Evolutionary conservation across 2,329 filamentous ascomycete genomes (phyloP).

Genomic region (Exophiala sp.): DNA sequence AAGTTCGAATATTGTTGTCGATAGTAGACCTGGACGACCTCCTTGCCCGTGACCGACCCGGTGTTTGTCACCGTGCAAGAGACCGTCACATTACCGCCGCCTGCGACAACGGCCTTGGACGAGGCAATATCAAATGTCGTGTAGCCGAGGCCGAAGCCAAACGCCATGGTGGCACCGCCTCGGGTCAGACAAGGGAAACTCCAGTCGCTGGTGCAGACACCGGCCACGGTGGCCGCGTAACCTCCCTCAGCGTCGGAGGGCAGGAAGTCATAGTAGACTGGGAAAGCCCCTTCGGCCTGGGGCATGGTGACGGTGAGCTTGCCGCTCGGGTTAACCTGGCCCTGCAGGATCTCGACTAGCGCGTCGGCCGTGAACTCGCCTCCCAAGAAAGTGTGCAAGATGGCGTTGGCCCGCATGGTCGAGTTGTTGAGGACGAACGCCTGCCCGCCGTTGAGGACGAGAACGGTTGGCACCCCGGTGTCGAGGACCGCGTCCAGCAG

Average conservation of each 20-base stretch:
- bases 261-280: too few relatives aligned
- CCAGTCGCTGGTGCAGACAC: too few relatives aligned
- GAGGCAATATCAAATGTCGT: slow-evolving; percentile 2
- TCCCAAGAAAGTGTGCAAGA: background rate
- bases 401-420: background rate
- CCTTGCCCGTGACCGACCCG: slow-evolving; percentile 1
- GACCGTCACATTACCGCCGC: background rate
- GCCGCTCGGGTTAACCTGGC: slow-evolving; percentile 2
- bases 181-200: background rate
- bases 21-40: slow-evolving; percentile 3
- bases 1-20: background rate
- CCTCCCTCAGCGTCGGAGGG: too few relatives aligned
- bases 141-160: slow-evolving; percentile 3
- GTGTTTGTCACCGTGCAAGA: slow-evolving; percentile 5
- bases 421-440: slow-evolving; percentile 4
- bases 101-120: background rate
- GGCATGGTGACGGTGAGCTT: slow-evolving; percentile 6
- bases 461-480: background rate
- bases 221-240: too few relatives aligned
- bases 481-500: slow-evolving; percentile 2
- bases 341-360: background rate
- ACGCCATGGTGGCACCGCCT: background rate
- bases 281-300: background rate
- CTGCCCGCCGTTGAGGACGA: slow-evolving; percentile 3
- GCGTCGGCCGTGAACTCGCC: slow-evolving; percentile 1